These are phyloP conservation scores for Xerophyta viscosa DNA, from an alignment of 106 monocot species.

Conservation along the genomic window DNA sequence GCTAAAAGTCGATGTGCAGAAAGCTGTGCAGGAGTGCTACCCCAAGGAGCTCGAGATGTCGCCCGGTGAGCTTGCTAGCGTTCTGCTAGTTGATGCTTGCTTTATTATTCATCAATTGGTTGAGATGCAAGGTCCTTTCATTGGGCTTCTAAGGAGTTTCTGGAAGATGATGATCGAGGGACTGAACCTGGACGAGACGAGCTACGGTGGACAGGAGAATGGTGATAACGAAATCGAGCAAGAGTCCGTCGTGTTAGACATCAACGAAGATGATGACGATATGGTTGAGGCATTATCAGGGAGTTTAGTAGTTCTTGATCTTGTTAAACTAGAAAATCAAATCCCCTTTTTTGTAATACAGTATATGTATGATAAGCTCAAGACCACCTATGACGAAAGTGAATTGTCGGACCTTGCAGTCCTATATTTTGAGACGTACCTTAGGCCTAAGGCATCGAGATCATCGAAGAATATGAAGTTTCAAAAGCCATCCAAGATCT, in stretches of 20 bases:
- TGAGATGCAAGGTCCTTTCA: too few relatives aligned
- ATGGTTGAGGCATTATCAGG: background rate
- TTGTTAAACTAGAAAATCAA: too few relatives aligned
- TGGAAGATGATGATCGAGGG: too few relatives aligned
- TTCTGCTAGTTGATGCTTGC: slow-evolving; percentile 17
- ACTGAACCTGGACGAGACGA: too few relatives aligned
- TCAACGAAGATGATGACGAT: background rate
- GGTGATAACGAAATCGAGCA: background rate
- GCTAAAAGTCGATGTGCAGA: background rate
- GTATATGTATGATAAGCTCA: slow-evolving; percentile 7
- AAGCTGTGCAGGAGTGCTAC: background rate
- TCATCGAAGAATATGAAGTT: too few relatives aligned
- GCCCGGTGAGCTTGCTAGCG: background rate
- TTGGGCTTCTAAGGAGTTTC: too few relatives aligned
- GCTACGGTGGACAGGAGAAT: too few relatives aligned
- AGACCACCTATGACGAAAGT: background rate
- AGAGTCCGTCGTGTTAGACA: background rate
- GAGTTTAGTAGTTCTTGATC: slow-evolving; percentile 5
- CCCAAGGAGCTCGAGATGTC: background rate
- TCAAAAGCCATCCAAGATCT: too few relatives aligned
- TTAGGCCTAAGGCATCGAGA: background rate
- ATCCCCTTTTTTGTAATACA: slow-evolving; percentile 17
- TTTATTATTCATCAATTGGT: slow-evolving; percentile 15
- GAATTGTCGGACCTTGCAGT: too few relatives aligned
- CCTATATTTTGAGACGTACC: background rate